Conservation (phyloP, 805 yeast genomes). For the Myxozyma melibiosi region DNA sequence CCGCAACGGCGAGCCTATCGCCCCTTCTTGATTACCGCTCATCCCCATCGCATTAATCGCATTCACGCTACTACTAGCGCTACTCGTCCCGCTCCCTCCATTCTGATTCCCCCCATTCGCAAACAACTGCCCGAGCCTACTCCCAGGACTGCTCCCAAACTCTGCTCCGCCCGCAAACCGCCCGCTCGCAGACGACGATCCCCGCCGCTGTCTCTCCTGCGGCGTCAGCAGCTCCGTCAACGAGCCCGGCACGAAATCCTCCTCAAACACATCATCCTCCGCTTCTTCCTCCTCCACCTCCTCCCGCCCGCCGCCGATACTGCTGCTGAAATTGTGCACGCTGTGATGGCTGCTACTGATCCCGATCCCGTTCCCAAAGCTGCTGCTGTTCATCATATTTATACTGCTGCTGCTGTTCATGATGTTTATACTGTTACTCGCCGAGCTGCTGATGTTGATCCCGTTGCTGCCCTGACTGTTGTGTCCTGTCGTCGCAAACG, state of each 20-base stretch:
- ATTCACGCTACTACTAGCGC: not conserved
- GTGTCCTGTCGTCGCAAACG: too few relatives aligned
- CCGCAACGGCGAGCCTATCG: conserved; percentile 26
- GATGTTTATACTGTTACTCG: too few relatives aligned
- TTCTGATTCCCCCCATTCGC: not conserved
- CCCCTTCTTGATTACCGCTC: not conserved
- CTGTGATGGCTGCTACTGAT: not conserved
- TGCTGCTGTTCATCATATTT: too few relatives aligned
- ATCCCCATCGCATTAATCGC: not conserved
- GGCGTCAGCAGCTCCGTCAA: conserved; percentile 82
- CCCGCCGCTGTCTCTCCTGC: conserved; percentile 71
- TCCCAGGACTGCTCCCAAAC: conserved; percentile 26
- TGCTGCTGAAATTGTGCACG: not conserved
- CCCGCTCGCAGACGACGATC: conserved; percentile 48
- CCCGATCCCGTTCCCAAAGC: too few relatives aligned
- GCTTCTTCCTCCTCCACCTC: not conserved
- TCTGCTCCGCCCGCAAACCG: not conserved
- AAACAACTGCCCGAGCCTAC: conserved; percentile 29
- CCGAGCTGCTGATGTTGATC: too few relatives aligned
- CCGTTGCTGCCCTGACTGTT: too few relatives aligned
- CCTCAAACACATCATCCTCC: conserved; percentile 52
- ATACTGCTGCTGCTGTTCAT: not conserved
- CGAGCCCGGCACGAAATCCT: conserved; percentile 81
- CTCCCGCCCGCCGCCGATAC: not conserved
- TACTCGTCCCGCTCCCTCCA: not conserved